phyloP scores from a whole-genome alignment of 148 eudicot species.

The Fagopyrum esculentum region DNA sequence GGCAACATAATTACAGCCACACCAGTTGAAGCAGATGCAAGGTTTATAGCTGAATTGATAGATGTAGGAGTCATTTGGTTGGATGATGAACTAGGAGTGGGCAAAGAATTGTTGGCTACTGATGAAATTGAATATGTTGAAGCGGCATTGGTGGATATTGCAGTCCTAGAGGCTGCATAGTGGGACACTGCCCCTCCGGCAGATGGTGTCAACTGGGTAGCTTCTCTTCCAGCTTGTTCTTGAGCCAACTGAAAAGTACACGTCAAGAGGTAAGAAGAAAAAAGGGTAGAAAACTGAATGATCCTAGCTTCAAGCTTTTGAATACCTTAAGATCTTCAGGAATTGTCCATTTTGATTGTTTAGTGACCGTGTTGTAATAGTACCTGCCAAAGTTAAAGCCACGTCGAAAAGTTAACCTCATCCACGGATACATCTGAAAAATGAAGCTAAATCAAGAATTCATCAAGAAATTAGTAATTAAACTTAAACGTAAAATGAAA shows the following conservation, averaged over 20 bases:
- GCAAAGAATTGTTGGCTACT: conserved; percentile 30
- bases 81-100: conserved; percentile 30
- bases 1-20: conserved; percentile 26
- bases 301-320: background rate
- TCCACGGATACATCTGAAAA: background rate
- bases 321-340: conserved; percentile 93
- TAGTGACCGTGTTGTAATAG: conserved; percentile 82
- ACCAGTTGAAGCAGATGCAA: background rate
- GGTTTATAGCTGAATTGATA: conserved; percentile 23
- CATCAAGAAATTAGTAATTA: background rate
- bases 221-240: conserved; percentile 65
- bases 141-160: conserved; percentile 38
- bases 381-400: conserved; percentile 44
- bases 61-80: conserved; percentile 46
- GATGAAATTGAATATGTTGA: conserved; percentile 27
- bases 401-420: background rate
- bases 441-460: background rate
- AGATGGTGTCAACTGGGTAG: conserved; percentile 32
- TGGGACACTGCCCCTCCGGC: conserved; percentile 27
- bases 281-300: background rate
- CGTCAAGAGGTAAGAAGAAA: background rate
- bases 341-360: conserved; percentile 91
- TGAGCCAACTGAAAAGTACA: conserved; percentile 64
- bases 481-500: background rate
- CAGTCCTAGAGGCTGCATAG: conserved; percentile 22